Evolutionary conservation across 139 green algal species (phyloP), one percentile per base, ranked within the genome.

Genomic region (Ettlia oleoabundans): DNA sequence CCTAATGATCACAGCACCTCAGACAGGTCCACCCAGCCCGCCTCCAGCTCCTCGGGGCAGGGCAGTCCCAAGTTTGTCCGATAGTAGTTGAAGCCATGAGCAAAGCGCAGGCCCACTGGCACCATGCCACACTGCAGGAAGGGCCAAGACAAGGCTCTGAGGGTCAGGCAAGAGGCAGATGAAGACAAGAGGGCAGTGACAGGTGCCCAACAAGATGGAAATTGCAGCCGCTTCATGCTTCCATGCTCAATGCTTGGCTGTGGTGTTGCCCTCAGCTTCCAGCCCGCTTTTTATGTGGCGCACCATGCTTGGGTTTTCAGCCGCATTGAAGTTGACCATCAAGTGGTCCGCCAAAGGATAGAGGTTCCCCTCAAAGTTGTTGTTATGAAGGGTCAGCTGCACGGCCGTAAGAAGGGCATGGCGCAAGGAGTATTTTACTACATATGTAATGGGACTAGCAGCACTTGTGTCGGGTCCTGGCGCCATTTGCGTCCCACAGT

Each of bases 81-180:
- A 41, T 81, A 38, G 33, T 33, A 52, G 69, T 91, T 91, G 67
- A 86, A 91, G 65, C 82, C 82, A 65, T 91, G 86, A 10, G 81
- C 86, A 76, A 77, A 90, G 22, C 86, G 78, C 21, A 90, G 40
- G 35, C 78, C 70, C 33, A 82, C 51, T 5, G 87, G 86, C n/a
- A 91, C 83, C 87, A 91, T 91, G 47, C 87, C 87, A 63, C 87
- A 91, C 72, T 69, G 73, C 35, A 19, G 5, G n/a, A n/a, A n/a
- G n/a, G n/a, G n/a, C n/a, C n/a, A n/a, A n/a, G n/a, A n/a, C n/a
- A n/a, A n/a, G n/a, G n/a, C n/a, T n/a, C n/a, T n/a, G n/a, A n/a
- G n/a, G n/a, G n/a, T 15, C 47, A 58, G 47, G 15, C 47, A 28
- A 6, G 32, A 7, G 2, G 65, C 24, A 6, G 13, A n/a, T 7